Evolutionary conservation across 2,329 filamentous ascomycete species (phyloP).

Genomic region (Aspergillus bombycis): DNA sequence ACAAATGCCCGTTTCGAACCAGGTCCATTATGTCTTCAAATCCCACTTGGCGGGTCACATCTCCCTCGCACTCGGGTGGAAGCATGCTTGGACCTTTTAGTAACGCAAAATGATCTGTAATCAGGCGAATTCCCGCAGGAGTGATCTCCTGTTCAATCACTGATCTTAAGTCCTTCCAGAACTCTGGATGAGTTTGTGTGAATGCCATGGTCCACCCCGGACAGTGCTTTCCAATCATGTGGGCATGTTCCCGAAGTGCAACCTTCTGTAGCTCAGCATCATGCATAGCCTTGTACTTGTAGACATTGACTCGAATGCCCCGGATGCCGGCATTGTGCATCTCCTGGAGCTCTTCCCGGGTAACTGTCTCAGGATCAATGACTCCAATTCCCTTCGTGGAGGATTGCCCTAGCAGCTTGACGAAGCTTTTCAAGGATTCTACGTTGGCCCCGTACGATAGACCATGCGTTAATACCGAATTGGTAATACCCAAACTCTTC

Average conservation of each 20-base stretch:
- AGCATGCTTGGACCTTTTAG: conserved; percentile 41
- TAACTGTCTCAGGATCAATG: conserved; percentile 32
- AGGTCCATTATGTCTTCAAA: conserved; percentile 35
- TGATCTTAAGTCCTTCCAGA: conserved; percentile 29
- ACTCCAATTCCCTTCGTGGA: conserved; percentile 35
- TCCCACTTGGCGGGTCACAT: conserved; percentile 34
- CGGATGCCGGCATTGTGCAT: conserved; percentile 36
- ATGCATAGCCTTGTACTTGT: conserved; percentile 41
- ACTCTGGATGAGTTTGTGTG: conserved; percentile 35
- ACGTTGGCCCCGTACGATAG: conserved; percentile 43
- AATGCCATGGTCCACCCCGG: conserved; percentile 36
- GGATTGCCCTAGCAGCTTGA: conserved; percentile 27
- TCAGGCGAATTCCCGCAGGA: conserved; percentile 25
- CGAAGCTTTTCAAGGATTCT: conserved; percentile 36
- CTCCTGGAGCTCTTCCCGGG: conserved; percentile 23
- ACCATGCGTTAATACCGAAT: conserved; percentile 42
- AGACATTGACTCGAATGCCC: conserved; percentile 42
- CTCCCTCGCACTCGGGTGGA: conserved; percentile 18
- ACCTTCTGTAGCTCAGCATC: conserved; percentile 39
- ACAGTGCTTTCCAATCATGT: conserved; percentile 22
- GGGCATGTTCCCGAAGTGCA: conserved; percentile 33
- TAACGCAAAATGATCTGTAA: conserved; percentile 45
- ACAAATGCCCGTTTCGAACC: conserved; percentile 35
- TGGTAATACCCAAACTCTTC: conserved; percentile 31
- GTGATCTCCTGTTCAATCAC: conserved; percentile 27